Evolutionary conservation across 139 green algal species (phyloP), one percentile per base, ranked within the genome.

Genomic region (Limnomonas spitsbergensis): DNA sequence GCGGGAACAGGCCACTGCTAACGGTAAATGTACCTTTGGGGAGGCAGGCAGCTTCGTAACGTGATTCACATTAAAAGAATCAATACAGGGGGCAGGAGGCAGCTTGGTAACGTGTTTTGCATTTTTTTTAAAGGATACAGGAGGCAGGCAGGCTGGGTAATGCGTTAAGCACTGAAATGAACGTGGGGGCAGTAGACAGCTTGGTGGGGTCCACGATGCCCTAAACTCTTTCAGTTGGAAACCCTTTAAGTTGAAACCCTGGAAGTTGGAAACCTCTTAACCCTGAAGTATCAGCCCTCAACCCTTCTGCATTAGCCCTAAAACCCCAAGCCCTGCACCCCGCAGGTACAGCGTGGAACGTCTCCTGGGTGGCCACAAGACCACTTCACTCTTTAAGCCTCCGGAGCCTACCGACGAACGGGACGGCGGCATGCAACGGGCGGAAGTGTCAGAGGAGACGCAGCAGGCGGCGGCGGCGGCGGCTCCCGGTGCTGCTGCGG

Each of bases 301-400:
- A 20, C 14, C 47, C 14, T 61, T n/a, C n/a, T 61, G 47, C 47
- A 61, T 29, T 61, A 61, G 47, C 47, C 20, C 47, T 20, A 61
- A 29, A 61, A 29, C 14, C 20, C 20, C 20, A 29, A 20, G 14
- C 14, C 14, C 20, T 61, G 14, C 20, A 14, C 14, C 14, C 14
- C 14, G 14, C 20, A 61, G 47, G 47, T 61, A 61, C 47, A 29
- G 14, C 14, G 47, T 87, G n/a, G 83, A 87, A 67, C 83, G 79
- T n/a, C 40, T 87, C 53, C 32, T 67, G 2, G 34, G 74, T 0
- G 82, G 82, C 4, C 32, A 53, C n/a, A 78, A 78, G 31, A 81
- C 82, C 32, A 84, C 83, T 0, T 71, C 79, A 0, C 71, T 83
- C 38, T 87, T 74, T 66, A 14, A 56, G 6, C 29, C 78, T n/a